These are phyloP conservation scores for Candida rishiriensis DNA, from an alignment of 805 yeast species.

Conservation along the genomic window DNA sequence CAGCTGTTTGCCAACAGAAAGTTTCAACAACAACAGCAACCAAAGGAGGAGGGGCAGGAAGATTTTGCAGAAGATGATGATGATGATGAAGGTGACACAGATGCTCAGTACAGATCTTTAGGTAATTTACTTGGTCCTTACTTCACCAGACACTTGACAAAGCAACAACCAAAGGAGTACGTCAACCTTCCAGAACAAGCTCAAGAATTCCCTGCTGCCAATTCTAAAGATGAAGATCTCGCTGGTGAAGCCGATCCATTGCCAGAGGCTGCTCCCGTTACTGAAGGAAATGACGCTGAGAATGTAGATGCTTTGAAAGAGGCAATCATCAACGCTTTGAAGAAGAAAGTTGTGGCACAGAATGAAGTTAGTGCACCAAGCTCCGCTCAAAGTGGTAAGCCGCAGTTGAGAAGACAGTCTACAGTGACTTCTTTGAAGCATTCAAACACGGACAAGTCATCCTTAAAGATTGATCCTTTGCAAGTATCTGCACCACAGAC, in stretches of 20 bases:
- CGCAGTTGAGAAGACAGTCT: conserved; percentile 9
- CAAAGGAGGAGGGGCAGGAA: background rate
- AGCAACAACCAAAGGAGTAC: conserved; percentile 4
- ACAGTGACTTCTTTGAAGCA: conserved; percentile 17
- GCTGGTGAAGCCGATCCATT: background rate
- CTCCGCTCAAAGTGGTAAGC: background rate
- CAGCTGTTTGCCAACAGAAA: no score
- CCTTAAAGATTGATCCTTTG: conserved; percentile 32
- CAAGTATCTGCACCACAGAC: conserved; percentile 43
- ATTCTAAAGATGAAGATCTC: no score
- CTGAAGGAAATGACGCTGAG: background rate
- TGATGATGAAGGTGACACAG: conserved; percentile 1
- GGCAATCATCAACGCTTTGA: conserved; percentile 1
- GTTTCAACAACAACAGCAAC: no score
- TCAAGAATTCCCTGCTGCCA: no score
- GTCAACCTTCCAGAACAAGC: background rate
- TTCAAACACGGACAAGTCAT: conserved; percentile 9
- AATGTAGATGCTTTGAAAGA: background rate
- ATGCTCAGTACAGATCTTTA: conserved; percentile 10
- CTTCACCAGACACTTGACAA: conserved; percentile 9
- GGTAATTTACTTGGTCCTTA: conserved; percentile 16
- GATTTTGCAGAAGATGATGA: background rate
- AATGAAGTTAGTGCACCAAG: background rate
- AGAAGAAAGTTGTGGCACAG: conserved; percentile 1
- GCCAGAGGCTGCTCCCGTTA: background rate